These are phyloP conservation scores for Apophysomyces trapeziformis DNA, from an alignment of 371 early-diverging fungal species.

Conservation along the genomic window DNA sequence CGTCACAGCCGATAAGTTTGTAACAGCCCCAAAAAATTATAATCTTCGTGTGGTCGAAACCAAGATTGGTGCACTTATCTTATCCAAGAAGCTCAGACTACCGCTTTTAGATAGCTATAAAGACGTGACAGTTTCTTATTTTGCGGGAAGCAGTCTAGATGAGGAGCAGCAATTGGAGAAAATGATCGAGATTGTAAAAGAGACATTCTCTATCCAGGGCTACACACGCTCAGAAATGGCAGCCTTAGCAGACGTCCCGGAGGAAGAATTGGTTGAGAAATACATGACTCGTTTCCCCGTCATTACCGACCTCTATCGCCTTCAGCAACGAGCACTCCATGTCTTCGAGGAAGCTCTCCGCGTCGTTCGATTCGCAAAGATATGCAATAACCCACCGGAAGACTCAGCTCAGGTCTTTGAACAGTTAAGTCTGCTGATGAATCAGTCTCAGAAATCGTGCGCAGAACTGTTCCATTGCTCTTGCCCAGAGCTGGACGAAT, in stretches of 20 bases:
- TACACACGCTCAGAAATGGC: slow-evolving; percentile 72
- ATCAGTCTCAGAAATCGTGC: slow-evolving; percentile 87
- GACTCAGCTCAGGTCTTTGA: slow-evolving; percentile 30
- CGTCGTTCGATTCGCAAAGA: slow-evolving; percentile 78
- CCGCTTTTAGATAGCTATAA: slow-evolving; percentile 55
- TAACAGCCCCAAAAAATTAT: slow-evolving; percentile 88
- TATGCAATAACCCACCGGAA: slow-evolving; percentile 60
- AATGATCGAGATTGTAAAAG: slow-evolving; percentile 45
- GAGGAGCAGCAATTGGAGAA: slow-evolving; percentile 49
- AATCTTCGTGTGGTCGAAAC: slow-evolving; percentile 97
- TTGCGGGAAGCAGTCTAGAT: slow-evolving; percentile 31
- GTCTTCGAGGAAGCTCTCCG: slow-evolving; percentile 84
- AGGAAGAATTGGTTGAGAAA: slow-evolving; percentile 56
- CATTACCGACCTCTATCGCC: slow-evolving; percentile 72
- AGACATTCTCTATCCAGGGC: slow-evolving; percentile 54
- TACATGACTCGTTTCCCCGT: slow-evolving; percentile 74
- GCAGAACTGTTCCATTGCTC: slow-evolving; percentile 84
- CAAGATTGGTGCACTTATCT: slow-evolving; percentile 75
- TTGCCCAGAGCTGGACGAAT: slow-evolving; percentile 84
- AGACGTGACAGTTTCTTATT: slow-evolving; percentile 69
- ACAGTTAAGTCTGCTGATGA: slow-evolving; percentile 85
- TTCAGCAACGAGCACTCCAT: slow-evolving; percentile 83
- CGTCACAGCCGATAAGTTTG: slow-evolving; percentile 87
- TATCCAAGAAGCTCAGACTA: slow-evolving; percentile 62
- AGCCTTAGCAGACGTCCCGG: slow-evolving; percentile 54